These are phyloP conservation scores for Claviceps africana DNA, from an alignment of 2,329 filamentous ascomycete species.

Conservation along the genomic window DNA sequence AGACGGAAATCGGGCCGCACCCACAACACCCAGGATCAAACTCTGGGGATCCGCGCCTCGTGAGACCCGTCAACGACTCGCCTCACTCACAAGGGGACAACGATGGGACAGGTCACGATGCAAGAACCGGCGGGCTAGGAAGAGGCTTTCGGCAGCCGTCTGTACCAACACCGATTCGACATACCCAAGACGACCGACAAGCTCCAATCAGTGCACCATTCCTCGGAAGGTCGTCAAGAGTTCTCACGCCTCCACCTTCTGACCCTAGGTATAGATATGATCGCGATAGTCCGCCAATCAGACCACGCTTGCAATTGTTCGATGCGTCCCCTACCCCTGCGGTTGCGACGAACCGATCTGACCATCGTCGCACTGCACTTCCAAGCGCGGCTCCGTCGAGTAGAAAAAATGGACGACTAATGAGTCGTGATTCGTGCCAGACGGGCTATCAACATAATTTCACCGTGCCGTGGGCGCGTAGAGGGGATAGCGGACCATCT, in stretches of 20 bases:
- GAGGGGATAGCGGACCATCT: background rate
- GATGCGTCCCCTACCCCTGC: background rate
- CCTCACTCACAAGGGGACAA: background rate
- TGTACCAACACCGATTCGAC: background rate
- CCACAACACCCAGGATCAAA: slow-evolving; percentile 4
- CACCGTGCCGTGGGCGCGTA: background rate
- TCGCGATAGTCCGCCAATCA: background rate
- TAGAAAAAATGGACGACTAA: background rate
- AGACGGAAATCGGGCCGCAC: slow-evolving; percentile 7
- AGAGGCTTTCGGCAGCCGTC: background rate
- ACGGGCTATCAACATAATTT: background rate
- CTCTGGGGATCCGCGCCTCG: background rate
- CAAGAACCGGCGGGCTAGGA: background rate
- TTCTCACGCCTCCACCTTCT: slow-evolving; percentile 6
- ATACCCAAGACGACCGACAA: background rate
- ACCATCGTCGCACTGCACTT: background rate
- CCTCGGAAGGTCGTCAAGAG: background rate
- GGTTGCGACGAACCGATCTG: background rate
- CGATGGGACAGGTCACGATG: background rate
- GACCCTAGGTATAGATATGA: background rate
- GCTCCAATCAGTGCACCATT: background rate
- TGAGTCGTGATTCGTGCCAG: background rate
- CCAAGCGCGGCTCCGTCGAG: background rate
- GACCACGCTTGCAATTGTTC: background rate
- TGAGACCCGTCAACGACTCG: background rate